phyloP scores from a whole-genome alignment of 2,329 filamentous ascomycete species.

The Fusarium nanum region DNA sequence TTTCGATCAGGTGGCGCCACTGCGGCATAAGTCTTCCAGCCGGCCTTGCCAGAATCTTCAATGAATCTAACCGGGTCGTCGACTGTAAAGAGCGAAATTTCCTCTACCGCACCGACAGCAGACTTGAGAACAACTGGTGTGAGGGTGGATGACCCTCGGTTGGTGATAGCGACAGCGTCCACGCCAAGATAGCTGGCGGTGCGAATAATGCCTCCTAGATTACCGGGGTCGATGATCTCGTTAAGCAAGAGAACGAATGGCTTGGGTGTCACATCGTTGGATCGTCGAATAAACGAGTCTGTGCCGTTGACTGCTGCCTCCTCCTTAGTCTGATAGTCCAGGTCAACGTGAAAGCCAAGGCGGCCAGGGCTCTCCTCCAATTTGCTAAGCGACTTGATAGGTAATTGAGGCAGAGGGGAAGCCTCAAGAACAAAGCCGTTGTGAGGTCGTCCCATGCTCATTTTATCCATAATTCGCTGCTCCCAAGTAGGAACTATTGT shows the following conservation, averaged over 20 bases:
- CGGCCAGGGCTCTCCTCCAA: slow-evolving; percentile 58
- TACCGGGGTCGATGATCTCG: slow-evolving; percentile 85
- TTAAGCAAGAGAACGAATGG: slow-evolving; percentile 81
- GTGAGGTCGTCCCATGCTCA: slow-evolving; percentile 85
- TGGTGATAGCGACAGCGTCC: slow-evolving; percentile 83
- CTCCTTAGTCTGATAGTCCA: slow-evolving; percentile 78
- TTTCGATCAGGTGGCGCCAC: slow-evolving; percentile 61
- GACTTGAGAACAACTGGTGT: slow-evolving; percentile 86
- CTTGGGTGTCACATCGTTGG: slow-evolving; percentile 56
- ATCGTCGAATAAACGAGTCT: slow-evolving; percentile 59
- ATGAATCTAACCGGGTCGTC: slow-evolving; percentile 77
- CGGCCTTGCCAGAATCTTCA: slow-evolving; percentile 71
- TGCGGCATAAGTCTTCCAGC: slow-evolving; percentile 88
- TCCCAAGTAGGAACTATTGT: slow-evolving; percentile 69
- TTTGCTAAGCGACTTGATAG: slow-evolving; percentile 68
- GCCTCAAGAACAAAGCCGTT: slow-evolving; percentile 91
- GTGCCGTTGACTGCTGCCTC: slow-evolving; percentile 79
- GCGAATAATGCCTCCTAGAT: slow-evolving; percentile 89
- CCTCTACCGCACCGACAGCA: slow-evolving; percentile 87
- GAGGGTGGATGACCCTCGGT: slow-evolving; percentile 77
- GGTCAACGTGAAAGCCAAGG: slow-evolving; percentile 66
- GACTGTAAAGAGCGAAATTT: slow-evolving; percentile 78
- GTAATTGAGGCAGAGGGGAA: slow-evolving; percentile 81
- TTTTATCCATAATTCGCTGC: slow-evolving; percentile 80
- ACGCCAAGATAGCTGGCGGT: slow-evolving; percentile 92